Evolutionary conservation across 768 basidiomycete species (phyloP).

Genomic region (Leccinum barrowsii): DNA sequence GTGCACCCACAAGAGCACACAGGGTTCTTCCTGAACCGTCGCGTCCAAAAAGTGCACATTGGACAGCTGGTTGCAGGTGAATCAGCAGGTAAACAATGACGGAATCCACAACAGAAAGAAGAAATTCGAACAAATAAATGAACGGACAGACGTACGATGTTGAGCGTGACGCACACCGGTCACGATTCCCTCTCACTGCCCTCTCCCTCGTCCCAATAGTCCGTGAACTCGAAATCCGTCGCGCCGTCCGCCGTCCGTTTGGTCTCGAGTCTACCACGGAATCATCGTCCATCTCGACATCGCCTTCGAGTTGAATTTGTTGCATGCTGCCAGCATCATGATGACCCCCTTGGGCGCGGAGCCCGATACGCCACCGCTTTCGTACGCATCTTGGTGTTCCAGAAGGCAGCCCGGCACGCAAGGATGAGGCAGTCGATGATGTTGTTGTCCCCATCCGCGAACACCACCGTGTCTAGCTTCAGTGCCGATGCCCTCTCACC

Average conservation of each 20-base stretch:
- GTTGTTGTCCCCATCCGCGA: slow-evolving; percentile 68
- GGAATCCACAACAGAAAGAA: neutral
- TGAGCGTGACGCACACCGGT: slow-evolving; percentile 73
- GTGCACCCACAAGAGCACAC: slow-evolving; percentile 58
- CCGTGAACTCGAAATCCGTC: slow-evolving; percentile 81
- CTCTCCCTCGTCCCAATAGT: slow-evolving; percentile 87
- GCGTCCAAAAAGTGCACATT: slow-evolving; percentile 73
- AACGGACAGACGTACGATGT: no score
- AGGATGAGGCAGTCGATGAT: slow-evolving; percentile 75
- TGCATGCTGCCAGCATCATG: slow-evolving; percentile 3
- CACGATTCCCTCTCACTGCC: slow-evolving; percentile 56
- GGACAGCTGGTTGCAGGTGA: slow-evolving; percentile 41
- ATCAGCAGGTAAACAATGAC: neutral
- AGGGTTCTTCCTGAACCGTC: slow-evolving; percentile 64
- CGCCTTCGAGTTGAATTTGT: slow-evolving; percentile 20
- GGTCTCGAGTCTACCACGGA: slow-evolving; percentile 57
- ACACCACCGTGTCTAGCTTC: slow-evolving; percentile 66
- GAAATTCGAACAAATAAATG: no score
- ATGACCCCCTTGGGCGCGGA: neutral
- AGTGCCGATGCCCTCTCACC: slow-evolving; percentile 72
- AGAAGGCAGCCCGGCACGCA: slow-evolving; percentile 73
- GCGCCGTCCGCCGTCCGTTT: slow-evolving; percentile 40
- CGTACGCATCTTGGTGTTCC: slow-evolving; percentile 76
- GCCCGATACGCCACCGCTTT: slow-evolving; percentile 61
- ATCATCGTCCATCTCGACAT: slow-evolving; percentile 42